Evolutionary conservation across 352 stramenopile species (phyloP).

Genomic region (Phytophthora sojae): DNA sequence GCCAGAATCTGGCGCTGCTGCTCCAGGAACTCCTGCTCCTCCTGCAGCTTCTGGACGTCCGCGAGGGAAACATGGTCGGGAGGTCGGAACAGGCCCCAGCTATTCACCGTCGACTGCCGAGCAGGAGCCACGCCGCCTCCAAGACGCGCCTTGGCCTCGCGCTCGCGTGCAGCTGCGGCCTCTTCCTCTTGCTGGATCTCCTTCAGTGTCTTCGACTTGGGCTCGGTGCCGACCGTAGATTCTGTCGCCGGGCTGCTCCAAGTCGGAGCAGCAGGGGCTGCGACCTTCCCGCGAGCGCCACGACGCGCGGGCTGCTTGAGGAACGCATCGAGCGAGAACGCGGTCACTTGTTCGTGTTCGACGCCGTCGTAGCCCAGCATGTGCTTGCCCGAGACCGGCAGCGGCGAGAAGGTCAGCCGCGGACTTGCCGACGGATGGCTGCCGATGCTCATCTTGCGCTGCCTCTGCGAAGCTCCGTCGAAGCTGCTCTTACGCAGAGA

Average conservation of each 20-base stretch:
- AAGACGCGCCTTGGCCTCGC: constrained; percentile 55
- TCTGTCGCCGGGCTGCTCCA: constrained; percentile 31
- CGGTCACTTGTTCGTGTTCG: constrained; percentile 48
- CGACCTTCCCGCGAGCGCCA: constrained; percentile 18
- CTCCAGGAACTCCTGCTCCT: constrained; percentile 69
- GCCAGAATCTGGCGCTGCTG: constrained; percentile 73
- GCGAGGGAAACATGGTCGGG: constrained; percentile 62
- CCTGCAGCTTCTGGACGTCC: constrained; percentile 69
- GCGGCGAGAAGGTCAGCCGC: constrained; percentile 31
- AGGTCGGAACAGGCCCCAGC: constrained; percentile 64
- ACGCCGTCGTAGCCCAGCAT: constrained; percentile 61
- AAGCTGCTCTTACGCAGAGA: constrained; percentile 44
- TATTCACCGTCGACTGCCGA: constrained; percentile 67
- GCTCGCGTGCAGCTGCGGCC: constrained; percentile 42
- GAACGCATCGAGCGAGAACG: constrained; percentile 74
- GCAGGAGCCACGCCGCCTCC: constrained; percentile 28
- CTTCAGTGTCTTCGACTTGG: constrained; percentile 56
- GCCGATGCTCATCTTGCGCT: constrained; percentile 38
- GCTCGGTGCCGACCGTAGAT: constrained; percentile 5
- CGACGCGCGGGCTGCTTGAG: constrained; percentile 55
- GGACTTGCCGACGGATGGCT: constrained; percentile 46
- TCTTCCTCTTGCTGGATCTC: constrained; percentile 79
- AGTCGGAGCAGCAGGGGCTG: constrained; percentile 17
- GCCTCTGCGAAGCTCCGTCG: constrained; percentile 26
- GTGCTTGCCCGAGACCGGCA: constrained; percentile 33